Base-by-base conservation (phyloP, 495 filamentous ascomycete species). In the Aspergillus ellipticus region DNA sequence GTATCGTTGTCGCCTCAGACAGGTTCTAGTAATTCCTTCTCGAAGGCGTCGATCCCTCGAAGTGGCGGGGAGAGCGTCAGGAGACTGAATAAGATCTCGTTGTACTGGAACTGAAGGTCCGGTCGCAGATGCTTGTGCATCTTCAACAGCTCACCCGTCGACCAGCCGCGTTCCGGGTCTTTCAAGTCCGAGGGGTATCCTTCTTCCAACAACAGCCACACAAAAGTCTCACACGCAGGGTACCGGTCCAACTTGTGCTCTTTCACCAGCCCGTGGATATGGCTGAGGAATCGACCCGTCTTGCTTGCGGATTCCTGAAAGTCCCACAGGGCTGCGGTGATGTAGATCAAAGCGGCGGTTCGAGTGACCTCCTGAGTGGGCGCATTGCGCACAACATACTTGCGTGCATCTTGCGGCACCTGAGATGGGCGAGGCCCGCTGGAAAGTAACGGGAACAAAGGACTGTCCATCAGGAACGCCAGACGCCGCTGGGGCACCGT, bases 171-270 rank as follows among this genome's bases (percentile, higher is more conserved):
- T 49, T 75, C 67, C 1, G 71, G 61, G 16, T 74, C 66, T 42
- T 64, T 68, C 56, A 78, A 37, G 55, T 76, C 72, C 6, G 61
- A 42, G 16, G 72, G 70, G 45, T 64, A 72, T 0, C 55, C 58
- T 57, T 78, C 73, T 46, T 76, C 72, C 7, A 78, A 47, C 10
- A 78, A 60, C 7, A 74, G 51, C 69, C 71, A 78, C n/a, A 75
- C 55, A 7, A 78, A 68, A 1, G 71, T 74, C 61, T 78, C 75
- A 47, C 71, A 75, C 5, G 71, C 74, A 0, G 66, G 75, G 24
- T 69, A 57, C 16, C 66, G 64, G 54, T 72, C 74, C 7, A 78
- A 66, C 22, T 67, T 60, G 48, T 76, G 69, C 6, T 70, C 61
- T 39, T 55, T 62, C 2, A 69, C 66, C 3, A 69, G 33, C 1